Conservation (phyloP, 768 basidiomycete genomes). For the Leucocoprinus sp. region DNA sequence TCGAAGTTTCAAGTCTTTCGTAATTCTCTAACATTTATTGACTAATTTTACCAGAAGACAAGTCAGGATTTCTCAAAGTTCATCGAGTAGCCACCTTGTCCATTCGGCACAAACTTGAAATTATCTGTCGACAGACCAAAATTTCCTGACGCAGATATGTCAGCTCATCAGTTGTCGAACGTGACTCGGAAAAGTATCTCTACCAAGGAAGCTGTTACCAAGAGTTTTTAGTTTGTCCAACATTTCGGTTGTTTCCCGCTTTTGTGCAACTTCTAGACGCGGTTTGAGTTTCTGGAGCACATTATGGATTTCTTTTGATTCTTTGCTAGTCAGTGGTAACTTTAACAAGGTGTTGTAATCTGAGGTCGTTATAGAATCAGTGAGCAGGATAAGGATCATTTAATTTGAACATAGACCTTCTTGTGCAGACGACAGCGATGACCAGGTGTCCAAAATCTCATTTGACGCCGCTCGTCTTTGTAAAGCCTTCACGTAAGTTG, state of each 20-base stretch:
- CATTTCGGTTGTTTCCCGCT: constrained; percentile 88
- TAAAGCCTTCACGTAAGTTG: constrained; percentile 78
- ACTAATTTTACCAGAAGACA: constrained; percentile 15
- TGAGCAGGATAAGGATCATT: not conserved
- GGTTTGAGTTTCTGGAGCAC: constrained; percentile 53
- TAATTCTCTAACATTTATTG: constrained; percentile 33
- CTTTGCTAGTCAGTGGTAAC: constrained; percentile 47
- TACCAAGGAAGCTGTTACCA: constrained; percentile 85
- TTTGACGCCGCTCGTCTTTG: constrained; percentile 86
- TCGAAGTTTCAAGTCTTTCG: constrained; percentile 36
- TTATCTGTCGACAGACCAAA: constrained; percentile 95
- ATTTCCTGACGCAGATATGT: constrained; percentile 47
- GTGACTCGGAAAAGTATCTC: constrained; percentile 12
- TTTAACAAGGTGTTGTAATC: constrained; percentile 73
- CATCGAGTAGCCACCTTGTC: constrained; percentile 93
- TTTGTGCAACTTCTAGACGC: constrained; percentile 68
- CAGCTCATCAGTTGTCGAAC: not conserved
- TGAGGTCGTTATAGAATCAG: constrained; percentile 22
- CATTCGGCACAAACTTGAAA: constrained; percentile 93
- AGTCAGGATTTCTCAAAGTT: constrained; percentile 52
- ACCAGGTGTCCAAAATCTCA: constrained; percentile 75
- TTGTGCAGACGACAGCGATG: constrained; percentile 71
- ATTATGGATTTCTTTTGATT: constrained; percentile 37
- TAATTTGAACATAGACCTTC: constrained; percentile 49
- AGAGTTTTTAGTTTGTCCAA: constrained; percentile 85